phyloP scores from a whole-genome alignment of 768 basidiomycete species.

The Lenzites betulinus region DNA sequence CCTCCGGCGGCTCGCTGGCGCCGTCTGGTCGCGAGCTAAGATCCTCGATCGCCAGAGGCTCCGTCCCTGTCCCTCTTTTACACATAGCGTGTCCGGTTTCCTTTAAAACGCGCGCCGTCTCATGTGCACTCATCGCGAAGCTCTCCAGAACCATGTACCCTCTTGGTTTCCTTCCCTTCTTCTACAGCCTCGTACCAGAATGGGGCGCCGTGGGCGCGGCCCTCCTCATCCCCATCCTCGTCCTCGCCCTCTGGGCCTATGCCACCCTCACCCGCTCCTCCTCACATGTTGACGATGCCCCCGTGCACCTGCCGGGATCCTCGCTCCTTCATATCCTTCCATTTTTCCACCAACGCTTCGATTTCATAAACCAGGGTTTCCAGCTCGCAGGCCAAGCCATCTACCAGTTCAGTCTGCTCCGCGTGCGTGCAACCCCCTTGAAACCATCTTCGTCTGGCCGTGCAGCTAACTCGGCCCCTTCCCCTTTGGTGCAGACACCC shows the following conservation, averaged over 20 bases:
- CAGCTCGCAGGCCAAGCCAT: conserved; percentile 62
- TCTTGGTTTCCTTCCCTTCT: conserved; percentile 43
- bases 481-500: conserved; percentile 50
- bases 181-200: conserved; percentile 39
- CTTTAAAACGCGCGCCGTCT: conserved; percentile 20
- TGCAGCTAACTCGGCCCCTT: conserved; percentile 1
- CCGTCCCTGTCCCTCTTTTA: conserved; percentile 6
- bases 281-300: conserved; percentile 38
- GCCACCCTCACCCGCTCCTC: conserved; percentile 7
- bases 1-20: conserved; percentile 18
- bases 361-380: conserved; percentile 75
- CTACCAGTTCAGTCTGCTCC: conserved; percentile 71
- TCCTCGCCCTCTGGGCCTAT: conserved; percentile 42
- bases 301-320: conserved; percentile 58
- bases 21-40: conserved; percentile 13
- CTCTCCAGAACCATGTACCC: conserved; percentile 39
- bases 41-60: conserved; percentile 17
- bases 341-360: conserved; percentile 70
- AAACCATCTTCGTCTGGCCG: conserved; percentile 7
- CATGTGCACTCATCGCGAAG: conserved; percentile 19
- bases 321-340: conserved; percentile 60
- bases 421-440: conserved; percentile 44
- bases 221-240: conserved; percentile 36
- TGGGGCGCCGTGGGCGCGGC: conserved; percentile 36
- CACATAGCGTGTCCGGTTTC: conserved; percentile 5